Evolutionary conservation across 2,329 filamentous ascomycete genomes (phyloP), one percentile per base, ranked within the genome.

Genomic region (Hypoxylon sp.): DNA sequence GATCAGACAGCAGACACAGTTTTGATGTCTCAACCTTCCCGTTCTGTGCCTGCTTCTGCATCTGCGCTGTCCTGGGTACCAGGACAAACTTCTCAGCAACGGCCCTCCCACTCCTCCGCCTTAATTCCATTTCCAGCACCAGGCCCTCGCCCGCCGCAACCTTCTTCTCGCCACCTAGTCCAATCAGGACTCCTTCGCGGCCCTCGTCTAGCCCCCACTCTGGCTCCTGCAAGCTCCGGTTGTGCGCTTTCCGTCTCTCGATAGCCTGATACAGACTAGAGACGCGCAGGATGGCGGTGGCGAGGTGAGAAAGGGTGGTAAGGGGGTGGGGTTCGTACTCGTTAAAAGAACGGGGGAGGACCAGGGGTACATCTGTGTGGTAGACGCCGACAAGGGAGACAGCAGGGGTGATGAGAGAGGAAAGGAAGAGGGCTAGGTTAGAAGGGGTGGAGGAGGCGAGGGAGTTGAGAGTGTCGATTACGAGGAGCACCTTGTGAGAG

Each of bases 81-180:
- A 85, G 81, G 52, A 90, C 83, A 65, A 90, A 90, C 50, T 80
- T 84, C 79, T 98, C 95, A 7, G 86, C 81, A 14, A 97, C 90
- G 0, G 90, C 89, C 3, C 94, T 85, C 0, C 95, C 94, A 74
- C 91, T 95, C 73, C 94, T 91, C 60, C 95, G 85, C 10, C 96
- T 86, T 73, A 97, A 87, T 79, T 99, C 95, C 87, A 97, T 91
- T 75, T 93, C 90, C 5, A 98, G 79, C 0, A 97, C 92, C 0
- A 95, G 78, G 0, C 87, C 91, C 0, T 82, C 56, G 1, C 51
- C 38, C 1, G 6, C 49, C 2, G 32, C 72, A 7, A 19, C 34
- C 6, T 50, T 65, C 30, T 46, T 38, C 45, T 51, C 57, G n/a
- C 41, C 82, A 9, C 70, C 68, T 5, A 93, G 81, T 2, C 92